Evolutionary conservation across 345 rosid species (phyloP).

Genomic region (Melastoma malabathricum): DNA sequence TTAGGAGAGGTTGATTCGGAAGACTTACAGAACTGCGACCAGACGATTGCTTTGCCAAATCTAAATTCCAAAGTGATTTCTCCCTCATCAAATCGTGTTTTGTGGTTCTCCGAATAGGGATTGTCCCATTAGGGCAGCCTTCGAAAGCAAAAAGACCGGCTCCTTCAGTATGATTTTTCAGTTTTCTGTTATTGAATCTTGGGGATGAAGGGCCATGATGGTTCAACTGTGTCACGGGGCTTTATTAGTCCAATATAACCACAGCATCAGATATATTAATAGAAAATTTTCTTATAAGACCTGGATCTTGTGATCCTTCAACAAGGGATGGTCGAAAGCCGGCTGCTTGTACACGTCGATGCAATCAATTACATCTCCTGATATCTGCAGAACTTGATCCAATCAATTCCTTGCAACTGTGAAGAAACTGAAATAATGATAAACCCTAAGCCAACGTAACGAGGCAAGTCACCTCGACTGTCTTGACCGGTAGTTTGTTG

Average conservation of each 20-base stretch:
- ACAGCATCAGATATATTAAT: not conserved
- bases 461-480: not conserved
- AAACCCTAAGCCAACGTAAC: too few species aligned
- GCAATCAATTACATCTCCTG: not conserved
- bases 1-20: too few species aligned
- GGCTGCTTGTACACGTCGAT: not conserved
- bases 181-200: not conserved
- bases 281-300: too few species aligned
- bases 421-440: not conserved
- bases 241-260: not conserved
- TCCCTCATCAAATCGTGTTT: conserved; percentile 1
- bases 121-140: conserved; percentile 4
- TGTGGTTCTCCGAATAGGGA: conserved; percentile 3
- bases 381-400: not conserved
- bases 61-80: not conserved
- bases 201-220: not conserved
- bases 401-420: too few species aligned
- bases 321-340: not conserved
- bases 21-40: not conserved
- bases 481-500: not conserved
- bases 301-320: not conserved
- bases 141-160: not conserved
- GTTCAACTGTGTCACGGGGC: not conserved
- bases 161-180: not conserved
- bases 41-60: not conserved